Percentiles rank a stretch among this genome's conserved stretches.
phyloP scores from a whole-genome alignment of 2,329 filamentous ascomycete genomes.

The Alternaria panax region DNA sequence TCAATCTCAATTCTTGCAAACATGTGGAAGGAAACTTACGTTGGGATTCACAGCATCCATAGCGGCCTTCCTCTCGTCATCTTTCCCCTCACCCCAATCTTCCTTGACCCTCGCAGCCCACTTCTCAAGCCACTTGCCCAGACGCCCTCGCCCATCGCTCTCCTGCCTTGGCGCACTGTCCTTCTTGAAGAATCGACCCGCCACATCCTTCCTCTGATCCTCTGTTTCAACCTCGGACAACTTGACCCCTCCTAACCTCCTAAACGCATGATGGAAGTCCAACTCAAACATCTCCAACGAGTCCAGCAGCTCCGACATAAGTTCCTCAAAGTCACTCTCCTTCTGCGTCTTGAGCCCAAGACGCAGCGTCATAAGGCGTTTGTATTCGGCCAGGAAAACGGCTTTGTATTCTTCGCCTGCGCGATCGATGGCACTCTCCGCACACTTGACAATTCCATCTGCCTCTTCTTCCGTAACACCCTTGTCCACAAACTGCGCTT shows the following conservation, averaged over 20 bases:
- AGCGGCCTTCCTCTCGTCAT: slow-evolving; percentile 60
- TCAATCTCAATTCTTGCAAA: background rate
- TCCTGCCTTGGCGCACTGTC: slow-evolving; percentile 66
- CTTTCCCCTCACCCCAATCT: slow-evolving; percentile 71
- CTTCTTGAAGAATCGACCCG: slow-evolving; percentile 79
- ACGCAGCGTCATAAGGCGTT: slow-evolving; percentile 78
- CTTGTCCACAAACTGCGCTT: slow-evolving; percentile 71
- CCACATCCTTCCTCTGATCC: slow-evolving; percentile 68
- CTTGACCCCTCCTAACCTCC: slow-evolving; percentile 72
- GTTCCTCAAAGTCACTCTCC: slow-evolving; percentile 76
- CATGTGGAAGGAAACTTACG: background rate
- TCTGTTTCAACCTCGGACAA: slow-evolving; percentile 70
- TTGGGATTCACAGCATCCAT: slow-evolving; percentile 14
- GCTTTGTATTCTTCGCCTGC: slow-evolving; percentile 87
- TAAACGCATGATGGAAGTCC: slow-evolving; percentile 95
- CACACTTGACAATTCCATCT: slow-evolving; percentile 75
- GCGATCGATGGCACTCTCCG: slow-evolving; percentile 82
- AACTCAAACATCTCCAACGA: slow-evolving; percentile 81
- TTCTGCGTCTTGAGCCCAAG: slow-evolving; percentile 76
- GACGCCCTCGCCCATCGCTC: slow-evolving; percentile 68
- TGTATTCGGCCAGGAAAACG: slow-evolving; percentile 89
- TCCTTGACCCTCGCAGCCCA: slow-evolving; percentile 77
- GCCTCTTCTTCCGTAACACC: slow-evolving; percentile 76
- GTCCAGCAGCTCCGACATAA: slow-evolving; percentile 86
- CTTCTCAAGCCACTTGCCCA: slow-evolving; percentile 81